A percentile compares a stretch with the other conserved stretches of the same genome.
These are phyloP conservation scores for Aschersonia sp. DNA, from an alignment of 2,329 filamentous ascomycete genomes.

Conservation along the genomic window DNA sequence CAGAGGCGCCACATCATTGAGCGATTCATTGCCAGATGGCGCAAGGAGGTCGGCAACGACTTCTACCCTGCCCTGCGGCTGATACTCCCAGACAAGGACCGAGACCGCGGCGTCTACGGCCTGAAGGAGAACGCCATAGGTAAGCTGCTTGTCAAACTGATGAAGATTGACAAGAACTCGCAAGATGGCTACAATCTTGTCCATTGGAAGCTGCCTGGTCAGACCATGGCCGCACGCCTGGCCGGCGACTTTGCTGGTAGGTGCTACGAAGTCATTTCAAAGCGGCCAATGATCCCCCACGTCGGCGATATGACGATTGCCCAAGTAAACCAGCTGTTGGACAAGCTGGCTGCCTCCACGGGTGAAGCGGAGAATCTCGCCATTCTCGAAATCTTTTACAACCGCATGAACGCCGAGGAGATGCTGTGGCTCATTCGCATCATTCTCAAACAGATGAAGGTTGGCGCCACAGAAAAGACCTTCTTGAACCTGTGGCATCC, in stretches of 20 bases:
- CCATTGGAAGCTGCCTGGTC: slow-evolving; percentile 84
- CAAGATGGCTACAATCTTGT: slow-evolving; percentile 76
- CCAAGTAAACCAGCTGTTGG: slow-evolving; percentile 77
- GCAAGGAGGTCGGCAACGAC: slow-evolving; percentile 76
- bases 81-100: slow-evolving; percentile 85
- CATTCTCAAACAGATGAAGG: slow-evolving; percentile 64
- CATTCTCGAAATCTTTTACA: slow-evolving; percentile 74
- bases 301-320: slow-evolving; percentile 72
- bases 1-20: slow-evolving; percentile 69
- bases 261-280: slow-evolving; percentile 76
- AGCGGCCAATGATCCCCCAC: slow-evolving; percentile 61
- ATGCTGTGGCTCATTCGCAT: slow-evolving; percentile 92
- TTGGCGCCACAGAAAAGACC: slow-evolving; percentile 74
- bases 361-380: slow-evolving; percentile 75
- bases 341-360: slow-evolving; percentile 58
- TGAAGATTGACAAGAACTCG: slow-evolving; percentile 83
- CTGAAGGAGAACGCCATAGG: slow-evolving; percentile 87
- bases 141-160: slow-evolving; percentile 78
- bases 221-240: slow-evolving; percentile 44
- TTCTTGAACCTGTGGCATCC: slow-evolving; percentile 74
- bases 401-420: slow-evolving; percentile 84
- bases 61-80: slow-evolving; percentile 87
- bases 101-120: slow-evolving; percentile 83
- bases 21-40: slow-evolving; percentile 76
- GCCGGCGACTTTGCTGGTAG: slow-evolving; percentile 87